Base-by-base conservation (phyloP, 371 early-diverging fungal species). In the Batkoa obscura region DNA sequence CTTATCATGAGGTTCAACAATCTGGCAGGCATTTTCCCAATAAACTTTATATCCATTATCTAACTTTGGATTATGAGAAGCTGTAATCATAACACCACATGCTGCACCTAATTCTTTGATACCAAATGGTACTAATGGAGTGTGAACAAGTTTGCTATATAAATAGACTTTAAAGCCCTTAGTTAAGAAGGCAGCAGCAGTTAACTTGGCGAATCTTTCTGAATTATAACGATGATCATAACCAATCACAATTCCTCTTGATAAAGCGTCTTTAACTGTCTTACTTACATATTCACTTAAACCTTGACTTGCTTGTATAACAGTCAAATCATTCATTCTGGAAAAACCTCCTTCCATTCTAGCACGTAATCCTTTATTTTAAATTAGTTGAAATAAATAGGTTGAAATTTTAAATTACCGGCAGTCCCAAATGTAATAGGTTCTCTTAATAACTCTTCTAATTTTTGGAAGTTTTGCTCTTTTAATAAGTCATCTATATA, bases 31-130 rank as follows among this genome's bases (percentile, higher is more conserved):
- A 59, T 93, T 93, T 57, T 78, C 81, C 86, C 87, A 87, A 63
- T 92, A 92, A 55, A 98, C 86, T 72, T 99, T 99, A 71, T 97
- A 92, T 9, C 99, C 98, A 70, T 98, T 99, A 67, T 99, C 96
- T 62, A 83, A 73, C 66, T 89, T 90, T 34, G 98, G 98, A 66
- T 98, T 98, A 64, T 99, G 99, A 47, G 88, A 88, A 15, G 97
- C 98, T 8, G 98, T 96, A 52, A 97, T 84, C 94, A 98, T 94
- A 59, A 98, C 75, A 57, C 98, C 99, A 59, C 87, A 85, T 13
- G 84, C 76, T 2, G 90, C 88, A 8, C 71, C 65, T 34, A 83
- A 62, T 23, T 73, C 68, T 60, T 79, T 80, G 57, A 94, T 84
- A 23, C 85, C 81, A 66, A 84, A 94, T 12, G 91, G 89, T 60